Conservation (phyloP, 108 stramenopile genomes). For the Schizochytrium sp. region DNA sequence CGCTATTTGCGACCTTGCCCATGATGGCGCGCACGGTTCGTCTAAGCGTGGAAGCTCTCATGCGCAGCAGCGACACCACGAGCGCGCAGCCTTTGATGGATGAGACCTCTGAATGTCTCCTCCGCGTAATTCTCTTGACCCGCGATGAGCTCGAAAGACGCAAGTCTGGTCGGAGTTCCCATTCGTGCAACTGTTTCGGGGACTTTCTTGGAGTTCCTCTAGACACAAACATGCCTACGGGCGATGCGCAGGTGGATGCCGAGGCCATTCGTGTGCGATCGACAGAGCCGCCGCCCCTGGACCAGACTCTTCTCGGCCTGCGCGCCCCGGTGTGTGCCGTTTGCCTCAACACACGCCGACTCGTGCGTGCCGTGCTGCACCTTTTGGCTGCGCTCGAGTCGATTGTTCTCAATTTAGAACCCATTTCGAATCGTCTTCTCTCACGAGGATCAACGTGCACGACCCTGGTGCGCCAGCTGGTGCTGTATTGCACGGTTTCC, state of each 20-base stretch:
- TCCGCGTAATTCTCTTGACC: not conserved
- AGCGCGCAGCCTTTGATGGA: not conserved
- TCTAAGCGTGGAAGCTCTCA: not conserved
- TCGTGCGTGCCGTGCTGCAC: not conserved
- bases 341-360: not conserved
- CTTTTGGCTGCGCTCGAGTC: not conserved
- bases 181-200: not conserved
- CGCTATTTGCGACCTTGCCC: not conserved
- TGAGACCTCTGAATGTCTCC: not conserved
- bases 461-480: not conserved
- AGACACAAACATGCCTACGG: not conserved
- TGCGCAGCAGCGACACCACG: not conserved
- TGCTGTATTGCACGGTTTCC: not conserved
- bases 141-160: not conserved
- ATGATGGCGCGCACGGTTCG: not conserved
- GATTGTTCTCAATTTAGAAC: not conserved
- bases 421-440: not conserved
- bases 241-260: not conserved
- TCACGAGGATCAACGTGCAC: not conserved
- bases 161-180: not conserved
- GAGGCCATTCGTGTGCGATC: not conserved
- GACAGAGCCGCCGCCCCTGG: not conserved
- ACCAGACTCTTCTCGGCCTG: not conserved
- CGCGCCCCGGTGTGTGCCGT: not conserved
- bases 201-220: not conserved